Evolutionary conservation across 257 asterid species (phyloP).

Genomic region (Solanum medicagineum): DNA sequence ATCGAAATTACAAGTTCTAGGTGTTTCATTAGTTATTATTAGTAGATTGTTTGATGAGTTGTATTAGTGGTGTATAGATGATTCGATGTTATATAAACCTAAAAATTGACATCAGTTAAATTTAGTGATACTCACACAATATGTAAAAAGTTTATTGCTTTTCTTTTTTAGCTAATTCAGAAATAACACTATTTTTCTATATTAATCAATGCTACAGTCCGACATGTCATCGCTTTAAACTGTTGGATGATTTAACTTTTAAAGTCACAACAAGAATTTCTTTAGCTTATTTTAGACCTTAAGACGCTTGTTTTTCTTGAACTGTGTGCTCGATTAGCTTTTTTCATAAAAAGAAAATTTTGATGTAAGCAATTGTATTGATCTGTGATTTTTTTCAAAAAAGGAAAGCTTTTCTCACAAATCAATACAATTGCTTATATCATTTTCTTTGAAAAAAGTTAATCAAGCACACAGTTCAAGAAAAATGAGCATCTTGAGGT

Average conservation of each 20-base stretch:
- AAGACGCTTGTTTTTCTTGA: not conserved
- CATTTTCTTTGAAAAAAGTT: not conserved
- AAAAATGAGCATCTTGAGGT: not conserved
- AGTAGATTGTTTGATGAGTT: too few species aligned
- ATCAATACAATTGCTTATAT: not conserved
- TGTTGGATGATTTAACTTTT: not conserved
- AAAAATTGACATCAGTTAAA: too few species aligned
- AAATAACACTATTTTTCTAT: not conserved
- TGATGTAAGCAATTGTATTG: not conserved
- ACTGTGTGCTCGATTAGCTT: rapidly evolving
- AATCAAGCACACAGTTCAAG: rapidly evolving
- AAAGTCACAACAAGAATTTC: not conserved
- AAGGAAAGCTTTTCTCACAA: too few species aligned
- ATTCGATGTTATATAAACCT: too few species aligned
- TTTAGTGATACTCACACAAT: too few species aligned
- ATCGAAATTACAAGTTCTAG: too few species aligned
- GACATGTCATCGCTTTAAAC: not conserved
- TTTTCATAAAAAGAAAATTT: too few species aligned
- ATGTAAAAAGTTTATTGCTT: too few species aligned
- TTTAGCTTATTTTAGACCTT: not conserved
- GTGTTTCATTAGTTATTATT: too few species aligned
- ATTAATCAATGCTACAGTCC: too few species aligned
- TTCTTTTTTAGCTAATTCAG: not conserved
- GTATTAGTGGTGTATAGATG: too few species aligned
- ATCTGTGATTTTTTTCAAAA: not conserved